Evolutionary conservation across 257 asterid species (phyloP).

Genomic region (Penstemon barbatus): DNA sequence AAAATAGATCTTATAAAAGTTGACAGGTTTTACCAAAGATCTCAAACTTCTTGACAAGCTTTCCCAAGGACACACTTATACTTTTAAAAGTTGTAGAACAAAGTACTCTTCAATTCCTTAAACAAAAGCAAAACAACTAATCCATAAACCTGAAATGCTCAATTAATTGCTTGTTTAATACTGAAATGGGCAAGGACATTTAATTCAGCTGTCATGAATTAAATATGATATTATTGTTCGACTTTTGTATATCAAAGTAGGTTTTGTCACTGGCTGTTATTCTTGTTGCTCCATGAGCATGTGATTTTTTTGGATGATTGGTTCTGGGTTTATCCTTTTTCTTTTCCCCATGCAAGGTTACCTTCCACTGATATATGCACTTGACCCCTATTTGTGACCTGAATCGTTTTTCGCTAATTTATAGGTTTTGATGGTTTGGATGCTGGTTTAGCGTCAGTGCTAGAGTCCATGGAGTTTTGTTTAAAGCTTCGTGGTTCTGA

Average conservation of each 20-base stretch:
- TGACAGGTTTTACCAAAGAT: background rate
- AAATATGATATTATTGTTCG: too few species aligned
- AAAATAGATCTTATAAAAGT: conserved; percentile 6
- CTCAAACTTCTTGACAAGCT: conserved; percentile 20
- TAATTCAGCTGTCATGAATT: background rate
- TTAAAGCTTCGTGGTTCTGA: conserved; percentile 95
- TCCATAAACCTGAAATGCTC: background rate
- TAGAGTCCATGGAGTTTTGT: conserved; percentile 95
- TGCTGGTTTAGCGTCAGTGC: conserved; percentile 86
- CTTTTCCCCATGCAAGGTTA: background rate
- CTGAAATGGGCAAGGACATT: background rate
- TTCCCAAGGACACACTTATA: conserved; percentile 13
- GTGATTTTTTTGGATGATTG: background rate
- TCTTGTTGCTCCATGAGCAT: conserved; percentile 9
- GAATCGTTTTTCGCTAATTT: conserved; percentile 17
- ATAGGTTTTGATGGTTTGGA: conserved; percentile 82
- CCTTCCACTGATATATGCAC: background rate
- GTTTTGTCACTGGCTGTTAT: background rate
- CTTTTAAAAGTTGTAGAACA: conserved; percentile 7
- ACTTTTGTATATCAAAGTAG: too few species aligned
- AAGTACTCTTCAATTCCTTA: background rate
- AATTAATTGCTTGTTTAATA: background rate
- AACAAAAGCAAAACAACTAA: background rate
- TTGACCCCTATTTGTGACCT: background rate
- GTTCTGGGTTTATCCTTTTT: background rate